Conservation (phyloP, 345 rosid species). For the Pistacia integerrima region DNA sequence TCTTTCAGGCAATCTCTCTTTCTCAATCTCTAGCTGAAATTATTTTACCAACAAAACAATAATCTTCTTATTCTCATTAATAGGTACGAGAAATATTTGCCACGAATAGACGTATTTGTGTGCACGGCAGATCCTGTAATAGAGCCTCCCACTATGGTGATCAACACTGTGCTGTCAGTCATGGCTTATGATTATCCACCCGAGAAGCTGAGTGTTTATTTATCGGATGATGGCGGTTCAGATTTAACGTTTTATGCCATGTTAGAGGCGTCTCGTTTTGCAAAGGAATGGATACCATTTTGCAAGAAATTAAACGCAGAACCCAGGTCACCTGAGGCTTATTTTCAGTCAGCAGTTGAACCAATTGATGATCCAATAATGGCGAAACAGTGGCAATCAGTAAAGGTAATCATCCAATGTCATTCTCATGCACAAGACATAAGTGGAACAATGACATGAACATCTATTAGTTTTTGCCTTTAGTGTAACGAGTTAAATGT, state of each 20-base stretch:
- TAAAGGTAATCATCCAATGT: constrained; percentile 17
- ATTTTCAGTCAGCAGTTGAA: background rate
- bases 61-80: no score
- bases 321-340: constrained; percentile 30
- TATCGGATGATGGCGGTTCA: constrained; percentile 39
- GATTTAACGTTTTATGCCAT: constrained; percentile 35
- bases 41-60: no score
- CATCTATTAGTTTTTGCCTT: no score
- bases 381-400: constrained; percentile 9
- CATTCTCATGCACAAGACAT: no score
- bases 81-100: constrained; percentile 24
- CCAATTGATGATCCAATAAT: background rate
- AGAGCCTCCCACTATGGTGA: constrained; percentile 34
- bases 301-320: constrained; percentile 24
- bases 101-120: constrained; percentile 30
- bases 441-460: no score
- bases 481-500: no score
- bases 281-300: constrained; percentile 33
- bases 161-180: constrained; percentile 28
- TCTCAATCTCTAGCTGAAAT: no score
- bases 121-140: constrained; percentile 36
- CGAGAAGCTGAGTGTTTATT: constrained; percentile 23
- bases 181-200: constrained; percentile 29
- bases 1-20: constrained; percentile 8
- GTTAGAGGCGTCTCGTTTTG: constrained; percentile 28